Percentiles rank a stretch among this genome's conserved stretches.
These are phyloP conservation scores for Onygenales sp. DNA, from an alignment of 2,329 filamentous ascomycete genomes.

Conservation along the genomic window DNA sequence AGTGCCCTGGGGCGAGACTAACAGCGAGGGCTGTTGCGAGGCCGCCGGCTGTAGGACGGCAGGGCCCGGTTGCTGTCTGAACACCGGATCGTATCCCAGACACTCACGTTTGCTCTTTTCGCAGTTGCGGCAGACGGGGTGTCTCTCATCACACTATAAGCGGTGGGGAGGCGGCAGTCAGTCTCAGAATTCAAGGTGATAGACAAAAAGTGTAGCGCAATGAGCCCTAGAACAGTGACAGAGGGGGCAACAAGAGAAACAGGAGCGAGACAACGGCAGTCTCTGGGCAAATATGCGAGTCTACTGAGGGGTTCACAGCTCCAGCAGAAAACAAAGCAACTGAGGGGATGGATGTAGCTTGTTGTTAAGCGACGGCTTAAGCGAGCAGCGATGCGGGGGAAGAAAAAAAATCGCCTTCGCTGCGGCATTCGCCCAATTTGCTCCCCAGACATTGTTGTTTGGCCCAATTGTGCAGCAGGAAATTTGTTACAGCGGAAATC, in stretches of 20 bases:
- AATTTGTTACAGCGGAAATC: conserved; percentile 3
- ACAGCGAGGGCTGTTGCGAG: conserved; percentile 33
- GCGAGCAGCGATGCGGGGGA: conserved; percentile 9
- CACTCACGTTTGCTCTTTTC: conserved; percentile 60
- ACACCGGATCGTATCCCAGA: conserved; percentile 58
- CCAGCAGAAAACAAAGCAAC: neutral
- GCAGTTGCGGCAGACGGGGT: conserved; percentile 73
- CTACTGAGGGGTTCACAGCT: neutral
- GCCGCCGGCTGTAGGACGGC: conserved; percentile 57
- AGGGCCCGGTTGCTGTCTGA: conserved; percentile 62
- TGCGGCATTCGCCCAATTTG: neutral
- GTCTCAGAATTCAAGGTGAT: conserved; percentile 3
- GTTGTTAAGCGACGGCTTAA: conserved; percentile 7
- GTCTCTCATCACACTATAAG: conserved; percentile 83
- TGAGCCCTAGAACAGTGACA: neutral
- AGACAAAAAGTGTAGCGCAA: neutral
- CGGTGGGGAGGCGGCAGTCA: conserved; percentile 16
- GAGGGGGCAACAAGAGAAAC: neutral
- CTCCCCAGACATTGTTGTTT: neutral
- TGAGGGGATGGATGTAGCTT: conserved; percentile 3
- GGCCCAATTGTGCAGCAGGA: conserved; percentile 3
- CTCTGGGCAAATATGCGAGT: neutral
- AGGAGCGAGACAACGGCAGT: conserved; percentile 6
- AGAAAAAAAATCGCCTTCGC: neutral
- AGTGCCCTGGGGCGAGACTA: conserved; percentile 15